These are phyloP conservation scores for Ilex aquifolium DNA, from an alignment of 257 asterid genomes.

Conservation along the genomic window DNA sequence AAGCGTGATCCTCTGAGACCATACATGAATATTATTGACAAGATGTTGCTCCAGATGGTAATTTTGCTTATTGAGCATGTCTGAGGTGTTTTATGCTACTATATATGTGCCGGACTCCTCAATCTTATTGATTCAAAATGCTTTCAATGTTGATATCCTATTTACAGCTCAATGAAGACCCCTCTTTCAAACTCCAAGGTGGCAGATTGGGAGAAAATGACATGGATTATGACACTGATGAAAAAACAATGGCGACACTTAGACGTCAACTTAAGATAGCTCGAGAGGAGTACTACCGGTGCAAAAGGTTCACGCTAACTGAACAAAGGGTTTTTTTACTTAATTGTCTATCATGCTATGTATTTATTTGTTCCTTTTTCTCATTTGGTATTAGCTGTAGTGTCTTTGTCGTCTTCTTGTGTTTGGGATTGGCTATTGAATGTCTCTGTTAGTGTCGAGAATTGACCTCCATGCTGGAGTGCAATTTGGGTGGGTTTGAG, in stretches of 20 bases:
- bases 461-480: no score
- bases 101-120: no score
- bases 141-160: background rate
- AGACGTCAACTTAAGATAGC: slow-evolving; percentile 67
- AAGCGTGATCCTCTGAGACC: slow-evolving; percentile 69
- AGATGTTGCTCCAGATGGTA: slow-evolving; percentile 67
- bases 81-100: no score
- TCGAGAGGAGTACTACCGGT: slow-evolving; percentile 56
- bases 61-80: slow-evolving; percentile 10
- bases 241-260: slow-evolving; percentile 67
- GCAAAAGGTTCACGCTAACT: slow-evolving; percentile 49
- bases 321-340: background rate
- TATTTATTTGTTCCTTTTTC: no score
- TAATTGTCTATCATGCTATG: no score
- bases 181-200: slow-evolving; percentile 76
- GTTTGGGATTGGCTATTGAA: no score
- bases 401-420: no score
- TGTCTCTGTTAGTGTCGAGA: no score
- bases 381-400: no score
- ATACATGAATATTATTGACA: slow-evolving; percentile 65
- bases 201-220: slow-evolving; percentile 72
- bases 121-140: no score
- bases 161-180: slow-evolving; percentile 56
- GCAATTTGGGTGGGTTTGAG: no score
- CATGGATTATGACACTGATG: slow-evolving; percentile 79